Evolutionary conservation across 1,139 yeast species (phyloP).

Genomic region (Kodamaea plutei): DNA sequence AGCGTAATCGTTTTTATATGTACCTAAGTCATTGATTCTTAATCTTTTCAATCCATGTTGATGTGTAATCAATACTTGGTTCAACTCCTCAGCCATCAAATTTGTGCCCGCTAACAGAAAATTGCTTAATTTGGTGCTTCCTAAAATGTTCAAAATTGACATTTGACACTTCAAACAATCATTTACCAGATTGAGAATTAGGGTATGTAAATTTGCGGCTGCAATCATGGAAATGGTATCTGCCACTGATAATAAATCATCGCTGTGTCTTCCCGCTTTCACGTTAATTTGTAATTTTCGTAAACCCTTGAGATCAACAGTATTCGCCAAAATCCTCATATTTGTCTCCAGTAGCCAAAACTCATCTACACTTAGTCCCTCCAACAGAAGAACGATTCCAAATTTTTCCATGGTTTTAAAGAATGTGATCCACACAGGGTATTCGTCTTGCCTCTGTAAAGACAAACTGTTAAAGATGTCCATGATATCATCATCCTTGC

Average conservation of each 20-base stretch:
- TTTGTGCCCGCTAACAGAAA: constrained; percentile 3
- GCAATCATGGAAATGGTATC: background rate
- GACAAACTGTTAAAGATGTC: constrained; percentile 4
- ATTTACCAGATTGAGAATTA: background rate
- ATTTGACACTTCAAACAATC: background rate
- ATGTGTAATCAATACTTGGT: background rate
- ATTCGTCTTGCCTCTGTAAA: constrained; percentile 3
- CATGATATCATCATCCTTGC: constrained; percentile 5
- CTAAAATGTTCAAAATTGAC: background rate
- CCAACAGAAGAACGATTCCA: constrained; percentile 8
- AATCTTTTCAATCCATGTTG: constrained; percentile 3
- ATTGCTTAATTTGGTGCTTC: background rate
- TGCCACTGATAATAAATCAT: background rate
- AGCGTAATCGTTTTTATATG: constrained; percentile 8
- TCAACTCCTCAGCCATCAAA: background rate
- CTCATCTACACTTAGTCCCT: constrained; percentile 16
- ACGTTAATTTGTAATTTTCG: background rate
- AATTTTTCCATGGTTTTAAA: constrained; percentile 10
- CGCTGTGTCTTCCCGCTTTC: background rate
- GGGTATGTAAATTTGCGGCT: background rate
- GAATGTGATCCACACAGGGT: constrained; percentile 16
- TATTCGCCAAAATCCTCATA: background rate
- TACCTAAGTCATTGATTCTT: constrained; percentile 2
- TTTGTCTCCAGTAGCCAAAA: constrained; percentile 1
- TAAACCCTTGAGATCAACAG: background rate